Evolutionary conservation across 2,329 filamentous ascomycete species (phyloP).

Genomic region (Exophiala aquamarina): DNA sequence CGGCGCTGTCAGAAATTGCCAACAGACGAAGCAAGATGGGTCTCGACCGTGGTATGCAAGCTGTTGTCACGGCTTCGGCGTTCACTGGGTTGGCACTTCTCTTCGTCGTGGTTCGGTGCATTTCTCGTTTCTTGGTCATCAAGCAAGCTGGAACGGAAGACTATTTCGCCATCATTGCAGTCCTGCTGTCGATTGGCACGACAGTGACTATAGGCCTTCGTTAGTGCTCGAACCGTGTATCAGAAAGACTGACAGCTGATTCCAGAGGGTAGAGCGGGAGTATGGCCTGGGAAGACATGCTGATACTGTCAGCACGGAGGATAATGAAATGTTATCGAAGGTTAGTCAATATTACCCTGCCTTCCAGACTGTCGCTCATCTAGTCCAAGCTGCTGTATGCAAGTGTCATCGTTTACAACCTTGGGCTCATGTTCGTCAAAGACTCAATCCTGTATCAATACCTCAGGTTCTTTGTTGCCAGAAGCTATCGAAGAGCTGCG

Average conservation of each 20-base stretch:
- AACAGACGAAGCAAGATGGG: conserved; percentile 8
- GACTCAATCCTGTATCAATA: conserved; percentile 35
- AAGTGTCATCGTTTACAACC: conserved; percentile 36
- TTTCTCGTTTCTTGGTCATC: conserved; percentile 18
- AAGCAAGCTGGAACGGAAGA: conserved; percentile 16
- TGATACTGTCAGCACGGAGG: conserved; percentile 13
- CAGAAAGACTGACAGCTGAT: conserved; percentile 1
- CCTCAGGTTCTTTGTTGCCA: conserved; percentile 32
- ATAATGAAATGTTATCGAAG: conserved; percentile 17
- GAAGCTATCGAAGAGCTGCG: conserved; percentile 10
- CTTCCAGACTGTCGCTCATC: not conserved
- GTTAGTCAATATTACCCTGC: not conserved
- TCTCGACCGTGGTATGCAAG: conserved; percentile 18
- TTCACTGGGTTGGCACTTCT: conserved; percentile 17
- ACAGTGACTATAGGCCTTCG: conserved; percentile 17
- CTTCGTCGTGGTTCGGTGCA: conserved; percentile 16
- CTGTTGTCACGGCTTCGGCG: conserved; percentile 17
- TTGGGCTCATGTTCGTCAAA: conserved; percentile 34
- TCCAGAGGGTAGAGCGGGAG: conserved; percentile 9
- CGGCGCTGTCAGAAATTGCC: too few species aligned
- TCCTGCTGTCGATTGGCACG: conserved; percentile 14
- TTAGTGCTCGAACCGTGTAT: conserved; percentile 4
- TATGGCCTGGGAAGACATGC: conserved; percentile 18
- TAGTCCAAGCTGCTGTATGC: conserved; percentile 15
- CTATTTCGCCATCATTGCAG: conserved; percentile 17